Conservation (phyloP, 139 green algal species). For the Chlorella sorokiniana region DNA sequence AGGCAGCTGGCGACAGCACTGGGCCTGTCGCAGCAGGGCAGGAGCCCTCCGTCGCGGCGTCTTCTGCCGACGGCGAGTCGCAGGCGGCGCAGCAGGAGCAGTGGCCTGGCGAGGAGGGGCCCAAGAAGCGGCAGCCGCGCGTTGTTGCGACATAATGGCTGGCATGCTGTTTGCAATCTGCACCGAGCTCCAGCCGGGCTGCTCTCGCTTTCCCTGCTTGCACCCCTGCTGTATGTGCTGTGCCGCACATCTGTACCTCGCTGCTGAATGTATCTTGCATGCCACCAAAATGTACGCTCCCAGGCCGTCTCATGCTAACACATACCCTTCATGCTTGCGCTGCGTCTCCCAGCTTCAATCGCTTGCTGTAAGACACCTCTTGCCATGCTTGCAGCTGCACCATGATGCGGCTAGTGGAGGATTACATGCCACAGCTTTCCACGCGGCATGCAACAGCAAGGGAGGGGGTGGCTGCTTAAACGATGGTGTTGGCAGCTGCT, state of each 20-base stretch:
- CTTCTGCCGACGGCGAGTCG: neutral
- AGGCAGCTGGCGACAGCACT: neutral
- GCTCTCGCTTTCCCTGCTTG: too few species aligned
- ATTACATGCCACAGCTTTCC: neutral
- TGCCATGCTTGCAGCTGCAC: neutral
- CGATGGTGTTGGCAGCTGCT: conserved; percentile 97
- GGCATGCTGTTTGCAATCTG: too few species aligned
- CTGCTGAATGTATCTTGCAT: too few species aligned
- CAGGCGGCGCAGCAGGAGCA: neutral
- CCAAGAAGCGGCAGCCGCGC: conserved; percentile 16
- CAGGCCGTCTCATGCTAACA: too few species aligned
- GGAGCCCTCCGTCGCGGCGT: neutral
- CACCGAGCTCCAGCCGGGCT: too few species aligned
- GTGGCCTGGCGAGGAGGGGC: neutral
- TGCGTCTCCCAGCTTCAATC: too few species aligned
- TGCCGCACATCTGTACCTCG: too few species aligned
- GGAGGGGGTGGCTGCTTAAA: conserved; percentile 63
- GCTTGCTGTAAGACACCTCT: neutral
- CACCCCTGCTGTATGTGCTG: too few species aligned
- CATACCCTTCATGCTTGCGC: too few species aligned
- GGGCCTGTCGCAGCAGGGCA: neutral
- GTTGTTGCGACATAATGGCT: conserved; percentile 6
- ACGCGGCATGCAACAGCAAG: neutral
- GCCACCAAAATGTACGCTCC: too few species aligned
- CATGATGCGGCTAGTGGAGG: neutral